These are phyloP conservation scores for Scedosporium boydii DNA, from an alignment of 2,329 filamentous ascomycete genomes.

Conservation along the genomic window DNA sequence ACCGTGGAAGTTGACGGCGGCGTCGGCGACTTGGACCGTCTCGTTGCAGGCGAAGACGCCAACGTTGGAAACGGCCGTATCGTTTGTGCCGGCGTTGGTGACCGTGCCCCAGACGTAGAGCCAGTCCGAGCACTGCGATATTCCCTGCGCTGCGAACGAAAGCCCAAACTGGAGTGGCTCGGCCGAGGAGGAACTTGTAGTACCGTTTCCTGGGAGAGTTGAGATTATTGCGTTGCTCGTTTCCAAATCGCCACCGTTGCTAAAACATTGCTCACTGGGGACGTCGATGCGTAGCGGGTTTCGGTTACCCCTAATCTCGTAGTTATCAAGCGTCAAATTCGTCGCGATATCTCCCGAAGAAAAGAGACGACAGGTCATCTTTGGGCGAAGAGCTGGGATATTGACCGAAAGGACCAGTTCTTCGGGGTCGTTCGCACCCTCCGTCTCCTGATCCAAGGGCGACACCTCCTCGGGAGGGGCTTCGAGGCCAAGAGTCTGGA, in stretches of 20 bases:
- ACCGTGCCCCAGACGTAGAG: constrained; percentile 26
- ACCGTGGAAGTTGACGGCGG: constrained; percentile 15
- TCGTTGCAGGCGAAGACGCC: constrained; percentile 29
- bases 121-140: constrained; percentile 20
- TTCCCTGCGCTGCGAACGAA: not conserved
- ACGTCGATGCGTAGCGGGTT: constrained; percentile 15
- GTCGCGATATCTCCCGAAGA: constrained; percentile 13
- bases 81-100: constrained; percentile 12
- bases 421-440: constrained; percentile 10
- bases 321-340: constrained; percentile 14
- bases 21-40: constrained; percentile 19
- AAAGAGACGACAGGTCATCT: constrained; percentile 18
- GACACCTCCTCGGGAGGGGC: constrained; percentile 7
- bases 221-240: constrained; percentile 13
- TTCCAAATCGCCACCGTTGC: constrained; percentile 2
- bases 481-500: constrained; percentile 15
- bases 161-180: not conserved
- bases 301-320: constrained; percentile 7
- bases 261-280: constrained; percentile 12
- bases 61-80: constrained; percentile 18
- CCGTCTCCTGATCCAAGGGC: constrained; percentile 8
- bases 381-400: constrained; percentile 21
- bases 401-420: constrained; percentile 11
- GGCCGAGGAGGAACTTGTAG: not conserved
- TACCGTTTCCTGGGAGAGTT: not conserved